These are phyloP conservation scores for Xylaria acuta DNA, from an alignment of 495 filamentous ascomycete species.

Conservation along the genomic window DNA sequence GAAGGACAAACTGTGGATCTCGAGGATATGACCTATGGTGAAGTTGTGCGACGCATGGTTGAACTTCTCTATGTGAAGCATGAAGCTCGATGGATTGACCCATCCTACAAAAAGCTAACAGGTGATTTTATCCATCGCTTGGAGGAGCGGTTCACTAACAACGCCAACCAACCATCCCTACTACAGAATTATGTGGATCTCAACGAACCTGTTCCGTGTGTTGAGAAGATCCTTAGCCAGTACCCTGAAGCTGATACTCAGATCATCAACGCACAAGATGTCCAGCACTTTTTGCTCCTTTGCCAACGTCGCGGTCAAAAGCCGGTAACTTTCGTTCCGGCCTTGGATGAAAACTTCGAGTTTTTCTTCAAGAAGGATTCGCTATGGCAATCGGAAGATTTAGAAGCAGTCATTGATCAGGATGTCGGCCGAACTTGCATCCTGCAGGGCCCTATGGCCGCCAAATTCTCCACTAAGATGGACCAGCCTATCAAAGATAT, in stretches of 20 bases:
- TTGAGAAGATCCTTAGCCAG: conserved; percentile 77
- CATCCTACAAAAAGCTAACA: conserved; percentile 78
- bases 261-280: conserved; percentile 95
- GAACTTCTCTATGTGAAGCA: conserved; percentile 96
- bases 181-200: conserved; percentile 88
- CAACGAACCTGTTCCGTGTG: conserved; percentile 75
- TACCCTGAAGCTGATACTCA: conserved; percentile 88
- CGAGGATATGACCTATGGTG: conserved; percentile 97
- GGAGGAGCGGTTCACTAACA: conserved; percentile 86
- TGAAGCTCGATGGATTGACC: conserved; percentile 92
- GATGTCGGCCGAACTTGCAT: conserved; percentile 96
- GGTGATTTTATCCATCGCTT: conserved; percentile 95
- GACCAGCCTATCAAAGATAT: conserved; percentile 96
- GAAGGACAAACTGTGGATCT: conserved; percentile 85
- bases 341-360: conserved; percentile 93
- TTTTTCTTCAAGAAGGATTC: conserved; percentile 99
- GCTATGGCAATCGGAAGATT: conserved; percentile 98
- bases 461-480: conserved; percentile 82
- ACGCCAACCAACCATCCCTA: conserved; percentile 70
- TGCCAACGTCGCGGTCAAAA: conserved; percentile 94
- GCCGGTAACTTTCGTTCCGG: conserved; percentile 92
- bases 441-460: conserved; percentile 93
- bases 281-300: conserved; percentile 93
- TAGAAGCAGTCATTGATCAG: conserved; percentile 92
- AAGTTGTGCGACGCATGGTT: conserved; percentile 92